phyloP scores from a whole-genome alignment of 1,284 basidiomycete species.

The Rhodotorula mucilaginosa region DNA sequence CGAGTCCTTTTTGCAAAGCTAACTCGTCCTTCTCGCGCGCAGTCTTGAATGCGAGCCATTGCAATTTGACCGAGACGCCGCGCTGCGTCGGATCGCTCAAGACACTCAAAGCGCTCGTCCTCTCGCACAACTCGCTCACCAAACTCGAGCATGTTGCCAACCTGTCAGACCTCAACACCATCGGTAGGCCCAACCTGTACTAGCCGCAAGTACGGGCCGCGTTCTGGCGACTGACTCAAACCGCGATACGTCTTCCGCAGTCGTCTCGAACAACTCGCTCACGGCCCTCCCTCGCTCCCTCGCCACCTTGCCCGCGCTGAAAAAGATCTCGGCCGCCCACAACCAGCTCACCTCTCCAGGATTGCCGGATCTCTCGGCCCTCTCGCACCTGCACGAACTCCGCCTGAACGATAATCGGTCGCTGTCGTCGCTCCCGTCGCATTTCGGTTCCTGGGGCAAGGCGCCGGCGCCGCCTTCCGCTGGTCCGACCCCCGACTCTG shows the following conservation, averaged over 20 bases:
- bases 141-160: constrained; percentile 29
- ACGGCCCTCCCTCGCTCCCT: constrained; percentile 33
- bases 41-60: constrained; percentile 39
- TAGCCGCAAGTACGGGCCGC: too few relatives aligned
- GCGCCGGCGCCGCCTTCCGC: not conserved
- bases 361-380: constrained; percentile 34
- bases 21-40: not conserved
- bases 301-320: constrained; percentile 32
- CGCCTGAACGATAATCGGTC: constrained; percentile 31
- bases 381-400: constrained; percentile 33
- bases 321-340: constrained; percentile 40
- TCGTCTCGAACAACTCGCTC: constrained; percentile 40
- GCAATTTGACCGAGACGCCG: constrained; percentile 28
- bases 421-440: constrained; percentile 24
- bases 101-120: constrained; percentile 40
- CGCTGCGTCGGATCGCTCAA: constrained; percentile 21
- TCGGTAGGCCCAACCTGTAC: constrained; percentile 13
- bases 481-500: not conserved
- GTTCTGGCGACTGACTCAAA: not conserved
- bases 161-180: constrained; percentile 34
- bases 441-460: constrained; percentile 38
- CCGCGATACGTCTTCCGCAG: constrained; percentile 2
- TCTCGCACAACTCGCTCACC: constrained; percentile 37
- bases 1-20: not conserved
- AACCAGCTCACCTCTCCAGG: constrained; percentile 28